Percentiles rank a stretch among this genome's conserved stretches.
Conservation (phyloP, 1,284 basidiomycete species). For the Peniophora sp. region DNA sequence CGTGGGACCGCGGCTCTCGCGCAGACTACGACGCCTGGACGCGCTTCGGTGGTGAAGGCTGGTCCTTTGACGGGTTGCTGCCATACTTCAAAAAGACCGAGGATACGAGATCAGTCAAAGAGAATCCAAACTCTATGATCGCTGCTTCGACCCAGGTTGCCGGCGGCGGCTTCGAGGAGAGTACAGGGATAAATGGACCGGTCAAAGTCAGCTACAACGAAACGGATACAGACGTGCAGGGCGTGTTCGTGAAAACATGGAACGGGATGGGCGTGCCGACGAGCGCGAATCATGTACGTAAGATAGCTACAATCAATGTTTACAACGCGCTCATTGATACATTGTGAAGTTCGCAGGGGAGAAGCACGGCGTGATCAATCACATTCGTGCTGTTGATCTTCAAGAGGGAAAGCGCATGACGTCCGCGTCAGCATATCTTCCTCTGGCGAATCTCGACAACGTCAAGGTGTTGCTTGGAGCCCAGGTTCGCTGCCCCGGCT, state of each 20-base stretch:
- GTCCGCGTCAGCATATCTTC: neutral
- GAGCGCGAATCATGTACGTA: neutral
- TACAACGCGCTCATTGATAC: neutral
- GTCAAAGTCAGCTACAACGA: too few relatives aligned
- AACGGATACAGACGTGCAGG: too few relatives aligned
- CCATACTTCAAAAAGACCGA: conserved; percentile 10
- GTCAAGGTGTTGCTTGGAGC: neutral
- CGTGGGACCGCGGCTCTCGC: neutral
- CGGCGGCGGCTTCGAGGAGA: conserved; percentile 5
- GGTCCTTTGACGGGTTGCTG: conserved; percentile 9
- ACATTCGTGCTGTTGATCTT: neutral
- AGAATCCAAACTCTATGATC: conserved; percentile 8
- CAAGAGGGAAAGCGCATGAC: neutral
- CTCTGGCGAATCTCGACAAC: neutral
- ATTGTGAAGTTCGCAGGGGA: neutral
- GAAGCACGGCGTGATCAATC: neutral
- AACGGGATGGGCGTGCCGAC: neutral
- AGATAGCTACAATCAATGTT: neutral
- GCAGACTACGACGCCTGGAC: neutral
- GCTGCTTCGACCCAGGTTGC: conserved; percentile 6
- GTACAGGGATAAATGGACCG: too few relatives aligned
- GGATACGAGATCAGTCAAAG: conserved; percentile 3
- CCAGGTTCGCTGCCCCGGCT: neutral
- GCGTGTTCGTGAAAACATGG: neutral
- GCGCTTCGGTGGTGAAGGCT: conserved; percentile 7